phyloP scores from a whole-genome alignment of 2,329 filamentous ascomycete species.

The Ascochyta clinopodiicola region DNA sequence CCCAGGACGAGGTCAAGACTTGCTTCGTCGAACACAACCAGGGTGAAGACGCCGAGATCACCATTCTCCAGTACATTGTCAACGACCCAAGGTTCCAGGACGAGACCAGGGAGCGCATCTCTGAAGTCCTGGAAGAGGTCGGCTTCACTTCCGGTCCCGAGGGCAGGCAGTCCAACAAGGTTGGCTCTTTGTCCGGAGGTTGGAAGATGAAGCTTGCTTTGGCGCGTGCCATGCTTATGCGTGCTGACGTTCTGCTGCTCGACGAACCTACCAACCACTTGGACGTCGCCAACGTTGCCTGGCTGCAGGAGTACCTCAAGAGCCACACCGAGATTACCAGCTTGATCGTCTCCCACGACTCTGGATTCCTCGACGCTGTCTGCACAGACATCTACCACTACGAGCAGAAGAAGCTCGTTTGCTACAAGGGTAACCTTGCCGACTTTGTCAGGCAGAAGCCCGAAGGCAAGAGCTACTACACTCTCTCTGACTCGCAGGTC shows the following conservation, averaged over 20 bases:
- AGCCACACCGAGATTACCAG: constrained; percentile 95
- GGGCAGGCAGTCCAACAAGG: constrained; percentile 85
- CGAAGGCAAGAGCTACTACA: constrained; percentile 98
- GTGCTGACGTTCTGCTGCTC: constrained; percentile 92
- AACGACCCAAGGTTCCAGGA: constrained; percentile 87
- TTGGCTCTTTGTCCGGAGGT: constrained; percentile 93
- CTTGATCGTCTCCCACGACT: constrained; percentile 98
- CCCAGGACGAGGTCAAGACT: constrained; percentile 88
- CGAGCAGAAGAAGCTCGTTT: constrained; percentile 92
- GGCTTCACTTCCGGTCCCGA: constrained; percentile 91
- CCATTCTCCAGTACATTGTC: constrained; percentile 88
- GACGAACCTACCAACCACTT: constrained; percentile 99
- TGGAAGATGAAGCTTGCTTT: constrained; percentile 99
- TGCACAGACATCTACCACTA: constrained; percentile 99
- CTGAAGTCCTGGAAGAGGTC: constrained; percentile 83
- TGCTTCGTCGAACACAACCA: constrained; percentile 99
- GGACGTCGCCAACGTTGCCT: constrained; percentile 94
- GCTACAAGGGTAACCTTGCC: constrained; percentile 82
- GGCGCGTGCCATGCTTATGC: constrained; percentile 94
- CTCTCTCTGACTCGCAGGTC: constrained; percentile 82
- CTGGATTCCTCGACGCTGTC: constrained; percentile 93
- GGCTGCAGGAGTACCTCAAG: constrained; percentile 95
- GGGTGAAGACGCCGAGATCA: constrained; percentile 95
- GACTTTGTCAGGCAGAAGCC: constrained; percentile 88
- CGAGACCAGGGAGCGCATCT: constrained; percentile 81